Evolutionary conservation across 768 basidiomycete species (phyloP), one percentile per base, ranked within the genome.

Genomic region (Agaricus bisporus): DNA sequence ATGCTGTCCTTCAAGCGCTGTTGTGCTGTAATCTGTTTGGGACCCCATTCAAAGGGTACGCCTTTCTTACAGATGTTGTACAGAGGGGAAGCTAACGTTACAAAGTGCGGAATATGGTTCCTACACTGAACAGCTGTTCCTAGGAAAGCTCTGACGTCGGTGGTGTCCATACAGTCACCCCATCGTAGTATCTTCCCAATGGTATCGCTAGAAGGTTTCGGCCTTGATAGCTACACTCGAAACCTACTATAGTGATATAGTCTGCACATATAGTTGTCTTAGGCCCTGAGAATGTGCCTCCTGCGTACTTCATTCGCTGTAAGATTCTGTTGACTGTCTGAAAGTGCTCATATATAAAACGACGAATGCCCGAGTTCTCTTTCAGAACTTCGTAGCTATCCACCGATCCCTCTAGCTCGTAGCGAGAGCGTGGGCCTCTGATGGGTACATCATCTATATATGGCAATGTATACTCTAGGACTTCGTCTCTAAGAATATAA

Each of bases 281-380:
- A 37, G 56, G 45, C 3, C 52, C 61, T 3, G 61, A 66, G 36
- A 68, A 64, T 5, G 68, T 72, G 0, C 58, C 67, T 5, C 71
- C 67, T 3, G 55, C 54, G 29, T 60, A 56, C 25, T 60, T 64
- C 3, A 75, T 60, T 1, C 63, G 49, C 29, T 69, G 65, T 0
- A 74, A 54, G 11, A 75, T 56, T 3, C 68, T 55, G 47, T 76
- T 69, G 17, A 72, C 47, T 41, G 66, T 62, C 4, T 63, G 20
- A 1, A 68, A 57, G 55, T 75, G 72, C 45, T 76, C 68, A 61
- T 64, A 73, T 0, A 76, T 62, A 42, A 77, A 77, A 0, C 59
- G 42, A 3, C 60, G 49, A 12, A 66, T 68, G 2, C 3, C 15
- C 14, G 48, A 41, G 35, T 49, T 56, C 18, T 45, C 48, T 9